Evolutionary conservation across 345 rosid genomes (phyloP).

Genomic region (Lepidium africanum): DNA sequence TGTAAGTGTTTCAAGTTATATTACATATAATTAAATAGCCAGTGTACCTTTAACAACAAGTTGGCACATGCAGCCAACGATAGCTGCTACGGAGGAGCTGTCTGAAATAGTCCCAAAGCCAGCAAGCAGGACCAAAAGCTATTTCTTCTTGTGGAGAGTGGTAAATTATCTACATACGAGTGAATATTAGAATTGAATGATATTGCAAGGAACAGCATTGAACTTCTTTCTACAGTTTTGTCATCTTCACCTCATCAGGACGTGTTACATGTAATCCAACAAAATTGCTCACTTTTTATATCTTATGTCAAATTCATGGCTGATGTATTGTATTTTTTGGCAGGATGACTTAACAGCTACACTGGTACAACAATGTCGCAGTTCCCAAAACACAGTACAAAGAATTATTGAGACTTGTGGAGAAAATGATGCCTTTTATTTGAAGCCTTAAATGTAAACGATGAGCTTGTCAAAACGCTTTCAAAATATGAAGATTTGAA

Average conservation of each 20-base stretch:
- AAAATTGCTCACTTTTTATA: too few species aligned
- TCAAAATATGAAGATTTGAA: constrained; percentile 60
- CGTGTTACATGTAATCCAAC: constrained; percentile 48
- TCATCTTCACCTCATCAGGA: constrained; percentile 82
- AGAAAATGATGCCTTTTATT: constrained; percentile 80
- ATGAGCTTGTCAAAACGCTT: constrained; percentile 73
- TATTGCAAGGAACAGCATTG: constrained; percentile 84
- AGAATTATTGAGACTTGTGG: constrained; percentile 79
- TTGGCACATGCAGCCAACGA: constrained; percentile 99
- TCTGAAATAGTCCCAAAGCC: constrained; percentile 99
- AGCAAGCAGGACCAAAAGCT: constrained; percentile 92
- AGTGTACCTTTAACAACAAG: constrained; percentile 80
- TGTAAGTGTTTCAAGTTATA: too few species aligned
- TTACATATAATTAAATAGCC: too few species aligned
- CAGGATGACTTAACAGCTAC: constrained; percentile 79
- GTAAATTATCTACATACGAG: constrained; percentile 48
- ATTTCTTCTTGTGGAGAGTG: constrained; percentile 95
- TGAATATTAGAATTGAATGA: constrained; percentile 17
- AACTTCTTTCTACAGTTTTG: constrained; percentile 74
- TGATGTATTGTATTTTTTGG: not conserved
- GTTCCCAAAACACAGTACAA: constrained; percentile 50
- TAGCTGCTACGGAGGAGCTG: constrained; percentile 96
- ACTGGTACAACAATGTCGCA: constrained; percentile 72
- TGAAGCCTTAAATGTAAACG: constrained; percentile 89
- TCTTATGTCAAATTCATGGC: too few species aligned